Evolutionary conservation across 495 filamentous ascomycete species (phyloP).

Genomic region (Penicillium steckii): DNA sequence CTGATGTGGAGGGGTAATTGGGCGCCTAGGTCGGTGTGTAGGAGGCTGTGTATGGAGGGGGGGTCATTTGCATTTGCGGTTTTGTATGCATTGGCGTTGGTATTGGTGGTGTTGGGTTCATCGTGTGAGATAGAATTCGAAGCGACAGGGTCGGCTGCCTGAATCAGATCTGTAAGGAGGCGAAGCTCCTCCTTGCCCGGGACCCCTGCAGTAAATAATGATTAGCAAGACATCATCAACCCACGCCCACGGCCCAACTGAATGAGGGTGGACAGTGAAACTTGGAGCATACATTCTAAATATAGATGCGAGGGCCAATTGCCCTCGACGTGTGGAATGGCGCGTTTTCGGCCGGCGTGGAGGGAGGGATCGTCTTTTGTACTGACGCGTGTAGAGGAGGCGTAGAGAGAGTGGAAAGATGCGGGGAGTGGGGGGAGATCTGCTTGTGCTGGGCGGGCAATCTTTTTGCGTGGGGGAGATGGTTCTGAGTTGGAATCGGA

Average conservation of each 20-base stretch:
- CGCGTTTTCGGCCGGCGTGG: constrained; percentile 79
- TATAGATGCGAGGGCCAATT: constrained; percentile 94
- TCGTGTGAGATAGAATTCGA: too few relatives aligned
- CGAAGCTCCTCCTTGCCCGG: constrained; percentile 57
- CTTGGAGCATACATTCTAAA: constrained; percentile 74
- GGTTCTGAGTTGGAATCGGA: constrained; percentile 55
- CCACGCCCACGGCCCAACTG: background rate
- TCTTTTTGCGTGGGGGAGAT: constrained; percentile 27
- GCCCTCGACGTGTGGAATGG: constrained; percentile 80
- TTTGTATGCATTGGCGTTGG: background rate
- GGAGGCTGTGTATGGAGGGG: constrained; percentile 52
- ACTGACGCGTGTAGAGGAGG: constrained; percentile 68
- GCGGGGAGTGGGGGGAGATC: constrained; percentile 70
- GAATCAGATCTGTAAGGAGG: constrained; percentile 53
- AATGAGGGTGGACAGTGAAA: background rate
- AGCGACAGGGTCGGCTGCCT: constrained; percentile 15
- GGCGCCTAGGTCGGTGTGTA: constrained; percentile 72
- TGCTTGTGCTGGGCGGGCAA: constrained; percentile 23
- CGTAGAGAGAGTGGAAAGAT: constrained; percentile 86
- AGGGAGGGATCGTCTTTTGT: constrained; percentile 77
- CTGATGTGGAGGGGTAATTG: constrained; percentile 88
- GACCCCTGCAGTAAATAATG: constrained; percentile 55
- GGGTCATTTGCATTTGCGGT: background rate
- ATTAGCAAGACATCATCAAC: background rate
- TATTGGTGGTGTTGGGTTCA: background rate